These are phyloP conservation scores for Trichosporon coremiiforme DNA, from an alignment of 1,284 basidiomycete genomes.

Conservation along the genomic window DNA sequence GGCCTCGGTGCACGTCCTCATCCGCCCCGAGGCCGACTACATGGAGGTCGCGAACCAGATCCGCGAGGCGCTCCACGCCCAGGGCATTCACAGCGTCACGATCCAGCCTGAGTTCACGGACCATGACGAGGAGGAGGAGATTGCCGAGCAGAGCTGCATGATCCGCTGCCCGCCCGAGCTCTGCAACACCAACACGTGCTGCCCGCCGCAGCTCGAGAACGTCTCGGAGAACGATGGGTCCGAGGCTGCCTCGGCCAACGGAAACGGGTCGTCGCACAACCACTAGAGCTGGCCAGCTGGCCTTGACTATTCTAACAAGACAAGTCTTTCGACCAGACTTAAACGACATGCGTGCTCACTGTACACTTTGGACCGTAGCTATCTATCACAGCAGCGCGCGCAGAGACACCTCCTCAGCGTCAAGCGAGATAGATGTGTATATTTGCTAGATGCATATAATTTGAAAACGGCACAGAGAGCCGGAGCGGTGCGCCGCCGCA, in stretches of 20 bases:
- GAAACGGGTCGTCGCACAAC: conserved; percentile 19
- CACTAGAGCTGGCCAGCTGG: conserved; percentile 18
- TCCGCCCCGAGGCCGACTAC: conserved; percentile 75
- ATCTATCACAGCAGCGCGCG: neutral
- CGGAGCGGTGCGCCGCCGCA: neutral
- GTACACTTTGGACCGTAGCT: conserved; percentile 8
- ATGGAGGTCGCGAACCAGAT: conserved; percentile 87
- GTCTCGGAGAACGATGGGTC: conserved; percentile 41
- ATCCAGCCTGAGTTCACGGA: conserved; percentile 63
- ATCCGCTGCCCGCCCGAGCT: conserved; percentile 57
- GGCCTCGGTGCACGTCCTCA: conserved; percentile 92
- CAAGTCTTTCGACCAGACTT: neutral
- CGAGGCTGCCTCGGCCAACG: conserved; percentile 7
- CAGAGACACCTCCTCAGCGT: too few relatives aligned
- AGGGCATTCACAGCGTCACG: conserved; percentile 91
- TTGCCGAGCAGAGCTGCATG: conserved; percentile 47
- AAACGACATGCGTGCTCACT: conserved; percentile 4
- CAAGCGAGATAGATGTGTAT: conserved; percentile 3
- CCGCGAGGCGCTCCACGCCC: conserved; percentile 76
- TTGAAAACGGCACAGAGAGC: neutral
- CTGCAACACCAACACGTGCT: conserved; percentile 56
- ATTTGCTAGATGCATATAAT: conserved; percentile 18
- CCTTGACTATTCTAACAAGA: neutral
- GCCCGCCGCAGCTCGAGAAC: conserved; percentile 47
- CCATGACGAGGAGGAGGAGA: conserved; percentile 30